Evolutionary conservation across 2,329 filamentous ascomycete species (phyloP), one percentile per base, ranked within the genome.

Genomic region (Fusarium guadeloupense): DNA sequence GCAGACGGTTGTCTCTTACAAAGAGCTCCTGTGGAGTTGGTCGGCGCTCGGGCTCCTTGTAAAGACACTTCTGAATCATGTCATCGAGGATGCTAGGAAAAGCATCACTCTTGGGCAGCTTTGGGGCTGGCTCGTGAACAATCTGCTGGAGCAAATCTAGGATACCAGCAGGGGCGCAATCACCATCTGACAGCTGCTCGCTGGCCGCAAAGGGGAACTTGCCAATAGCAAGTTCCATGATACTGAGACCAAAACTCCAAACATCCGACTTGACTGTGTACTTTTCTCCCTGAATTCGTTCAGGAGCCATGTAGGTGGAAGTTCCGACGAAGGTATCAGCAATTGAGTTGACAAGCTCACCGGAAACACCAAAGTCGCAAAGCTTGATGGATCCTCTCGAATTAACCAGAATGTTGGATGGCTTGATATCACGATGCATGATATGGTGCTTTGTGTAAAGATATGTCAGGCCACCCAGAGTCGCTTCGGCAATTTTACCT

Each of bases 181-280:
- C 90, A 53, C 84, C 87, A 56, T 96, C 92, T 3, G 85, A 85
- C 20, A 88, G 77, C 64, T 88, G 85, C 70, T 89, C 87, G 69
- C 87, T 92, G 12, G 88, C 83, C 64, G 90, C 89, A 74, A 99
- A 99, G 1, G 95, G 95, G 72, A 99, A 99, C 72, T 96, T 93
- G 65, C 95, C 95, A 72, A 99, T 97, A 28, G 95, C 95, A 67
- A 99, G 80, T 77, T 99, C 95, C 93, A 99, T 98, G 61, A 99
- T 88, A 1, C 89, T 90, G 66, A 99, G 81, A 26, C 95, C 95
- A 62, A 97, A 96, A 84, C 93, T 97, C 95, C 95, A 99, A 5
- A 99, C 95, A 75, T 99, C 95, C 12, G 93, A 97, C 77, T 97
- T 97, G 71, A 99, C 94, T 0, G 94, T 97, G 77, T 99, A 99